Conservation (phyloP, 345 rosid species). For the Ceriops decandra region DNA sequence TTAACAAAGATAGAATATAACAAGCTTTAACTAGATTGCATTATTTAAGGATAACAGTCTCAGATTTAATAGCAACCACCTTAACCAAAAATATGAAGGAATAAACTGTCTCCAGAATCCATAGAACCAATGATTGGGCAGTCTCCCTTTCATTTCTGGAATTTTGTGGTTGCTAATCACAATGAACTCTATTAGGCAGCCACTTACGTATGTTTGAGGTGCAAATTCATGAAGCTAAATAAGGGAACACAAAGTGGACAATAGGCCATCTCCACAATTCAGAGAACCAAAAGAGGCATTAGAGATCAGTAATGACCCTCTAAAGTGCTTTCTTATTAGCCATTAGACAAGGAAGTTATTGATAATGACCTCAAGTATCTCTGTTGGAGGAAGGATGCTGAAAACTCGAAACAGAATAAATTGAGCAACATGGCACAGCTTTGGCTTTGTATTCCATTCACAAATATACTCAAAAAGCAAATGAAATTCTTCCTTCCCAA, state of each 20-base stretch:
- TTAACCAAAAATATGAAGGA: too few relatives aligned
- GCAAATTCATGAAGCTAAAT: too few relatives aligned
- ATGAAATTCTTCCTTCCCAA: conserved; percentile 59
- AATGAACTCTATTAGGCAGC: too few relatives aligned
- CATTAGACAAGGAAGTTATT: background rate
- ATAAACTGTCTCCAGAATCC: too few relatives aligned
- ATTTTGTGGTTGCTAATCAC: too few relatives aligned
- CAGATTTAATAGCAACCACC: too few relatives aligned
- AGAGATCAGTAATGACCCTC: background rate
- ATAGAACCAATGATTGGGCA: too few relatives aligned
- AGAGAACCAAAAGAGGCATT: background rate
- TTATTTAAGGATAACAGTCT: too few relatives aligned
- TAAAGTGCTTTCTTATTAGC: background rate
- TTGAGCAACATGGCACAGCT: conserved; percentile 85
- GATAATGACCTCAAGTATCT: conserved; percentile 65
- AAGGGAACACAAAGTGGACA: background rate
- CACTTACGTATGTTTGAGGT: too few relatives aligned
- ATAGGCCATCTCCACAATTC: background rate
- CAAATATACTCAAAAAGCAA: conserved; percentile 74
- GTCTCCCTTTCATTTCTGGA: too few relatives aligned
- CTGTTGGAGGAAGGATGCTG: conserved; percentile 67
- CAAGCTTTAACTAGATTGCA: too few relatives aligned
- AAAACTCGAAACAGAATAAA: conserved; percentile 65
- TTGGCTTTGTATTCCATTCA: conserved; percentile 96
- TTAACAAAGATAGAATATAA: too few relatives aligned